Evolutionary conservation across 2,329 filamentous ascomycete species (phyloP).

Genomic region (Fusarium sp.): DNA sequence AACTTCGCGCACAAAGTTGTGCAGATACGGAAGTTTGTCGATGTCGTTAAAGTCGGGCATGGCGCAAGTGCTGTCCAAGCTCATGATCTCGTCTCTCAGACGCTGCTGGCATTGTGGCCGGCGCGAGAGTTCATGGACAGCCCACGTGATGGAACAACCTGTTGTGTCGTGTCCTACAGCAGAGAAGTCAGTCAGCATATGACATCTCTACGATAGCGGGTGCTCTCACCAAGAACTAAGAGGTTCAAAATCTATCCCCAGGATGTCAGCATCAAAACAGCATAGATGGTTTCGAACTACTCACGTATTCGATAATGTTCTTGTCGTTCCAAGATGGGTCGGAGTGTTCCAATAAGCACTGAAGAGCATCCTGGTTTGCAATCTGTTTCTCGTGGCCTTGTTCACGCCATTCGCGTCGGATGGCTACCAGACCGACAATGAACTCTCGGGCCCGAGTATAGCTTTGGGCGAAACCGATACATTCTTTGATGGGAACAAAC

Average conservation of each 20-base stretch:
- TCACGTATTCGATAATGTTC: conserved; percentile 50
- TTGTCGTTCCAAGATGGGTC: conserved; percentile 45
- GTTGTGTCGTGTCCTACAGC: conserved; percentile 59
- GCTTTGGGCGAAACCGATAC: conserved; percentile 54
- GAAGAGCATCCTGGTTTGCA: conserved; percentile 46
- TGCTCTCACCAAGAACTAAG: conserved; percentile 56
- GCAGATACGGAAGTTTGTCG: conserved; percentile 55
- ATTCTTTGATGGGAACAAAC: conserved; percentile 55
- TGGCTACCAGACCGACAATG: conserved; percentile 44
- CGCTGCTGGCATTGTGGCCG: conserved; percentile 56
- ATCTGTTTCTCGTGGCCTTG: conserved; percentile 4
- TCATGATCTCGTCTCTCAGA: conserved; percentile 57
- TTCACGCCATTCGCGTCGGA: conserved; percentile 10
- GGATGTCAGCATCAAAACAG: conserved; percentile 46
- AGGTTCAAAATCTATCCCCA: conserved; percentile 60
- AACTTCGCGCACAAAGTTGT: conserved; percentile 61
- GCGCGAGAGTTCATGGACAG: conserved; percentile 57
- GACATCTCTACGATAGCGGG: not conserved
- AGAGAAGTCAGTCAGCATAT: not conserved
- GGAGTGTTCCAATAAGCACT: conserved; percentile 54
- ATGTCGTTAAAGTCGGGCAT: conserved; percentile 42
- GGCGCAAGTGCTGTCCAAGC: conserved; percentile 25
- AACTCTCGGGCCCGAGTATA: conserved; percentile 51
- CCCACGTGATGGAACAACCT: conserved; percentile 60
- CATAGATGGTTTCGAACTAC: not conserved